These are phyloP conservation scores for Malbranchea cinnamomea DNA, from an alignment of 2,329 filamentous ascomycete species.

Conservation along the genomic window DNA sequence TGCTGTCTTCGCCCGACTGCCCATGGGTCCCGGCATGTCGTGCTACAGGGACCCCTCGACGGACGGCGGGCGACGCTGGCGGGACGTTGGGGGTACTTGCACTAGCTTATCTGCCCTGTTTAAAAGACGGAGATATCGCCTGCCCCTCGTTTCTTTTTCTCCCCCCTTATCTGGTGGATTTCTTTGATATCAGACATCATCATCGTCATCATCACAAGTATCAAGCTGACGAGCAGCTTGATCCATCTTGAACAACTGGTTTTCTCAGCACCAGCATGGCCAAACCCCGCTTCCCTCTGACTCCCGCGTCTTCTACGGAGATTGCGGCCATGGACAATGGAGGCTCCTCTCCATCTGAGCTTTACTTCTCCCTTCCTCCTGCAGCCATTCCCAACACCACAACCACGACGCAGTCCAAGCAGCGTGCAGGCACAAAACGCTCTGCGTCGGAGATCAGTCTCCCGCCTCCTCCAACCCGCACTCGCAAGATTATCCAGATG, in stretches of 20 bases:
- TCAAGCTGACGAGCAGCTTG: too few relatives aligned
- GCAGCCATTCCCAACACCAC: conserved; percentile 33
- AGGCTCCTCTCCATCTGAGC: conserved; percentile 34
- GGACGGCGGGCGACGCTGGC: too few relatives aligned
- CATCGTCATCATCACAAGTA: too few relatives aligned
- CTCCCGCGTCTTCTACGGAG: conserved; percentile 66
- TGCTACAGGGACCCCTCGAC: too few relatives aligned
- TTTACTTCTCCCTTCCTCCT: conserved; percentile 61
- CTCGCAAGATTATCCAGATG: conserved; percentile 97
- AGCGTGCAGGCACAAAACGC: conserved; percentile 24
- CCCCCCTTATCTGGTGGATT: too few relatives aligned
- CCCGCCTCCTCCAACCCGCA: conserved; percentile 79
- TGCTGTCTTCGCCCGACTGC: neutral
- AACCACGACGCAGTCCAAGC: conserved; percentile 6
- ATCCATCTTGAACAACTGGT: conserved; percentile 7
- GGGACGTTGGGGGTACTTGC: too few relatives aligned
- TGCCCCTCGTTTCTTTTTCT: conserved; percentile 1
- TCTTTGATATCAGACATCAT: too few relatives aligned
- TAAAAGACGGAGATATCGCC: too few relatives aligned
- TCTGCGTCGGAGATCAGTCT: conserved; percentile 49
- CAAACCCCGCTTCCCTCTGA: conserved; percentile 52
- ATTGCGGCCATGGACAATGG: conserved; percentile 40
- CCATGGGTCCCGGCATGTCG: too few relatives aligned
- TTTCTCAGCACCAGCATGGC: conserved; percentile 39
- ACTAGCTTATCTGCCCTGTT: too few relatives aligned